A percentile compares a stretch with the other conserved stretches of the same genome.
Conservation (phyloP, 768 basidiomycete species). For the Thelephora ganbajun region DNA sequence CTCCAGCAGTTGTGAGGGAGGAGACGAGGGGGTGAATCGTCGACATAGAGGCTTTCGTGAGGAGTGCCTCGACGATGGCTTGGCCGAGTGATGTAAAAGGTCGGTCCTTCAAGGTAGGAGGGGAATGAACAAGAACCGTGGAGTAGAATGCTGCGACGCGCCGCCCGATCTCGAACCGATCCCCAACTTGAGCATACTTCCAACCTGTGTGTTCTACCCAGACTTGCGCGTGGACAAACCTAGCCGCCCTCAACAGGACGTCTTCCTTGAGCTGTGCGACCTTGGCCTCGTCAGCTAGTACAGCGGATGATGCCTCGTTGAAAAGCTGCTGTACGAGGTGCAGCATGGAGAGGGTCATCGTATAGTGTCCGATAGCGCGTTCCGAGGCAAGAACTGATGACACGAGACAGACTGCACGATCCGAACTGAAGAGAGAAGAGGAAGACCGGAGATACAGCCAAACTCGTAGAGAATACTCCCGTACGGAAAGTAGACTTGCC, state of each 20-base stretch:
- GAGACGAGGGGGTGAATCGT: slow-evolving; percentile 73
- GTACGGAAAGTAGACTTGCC: slow-evolving; percentile 59
- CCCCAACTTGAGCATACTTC: slow-evolving; percentile 73
- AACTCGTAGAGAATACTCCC: slow-evolving; percentile 65
- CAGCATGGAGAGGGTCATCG: slow-evolving; percentile 70
- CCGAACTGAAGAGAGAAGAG: slow-evolving; percentile 58
- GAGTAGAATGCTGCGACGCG: slow-evolving; percentile 54
- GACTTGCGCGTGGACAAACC: slow-evolving; percentile 74
- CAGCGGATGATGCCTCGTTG: slow-evolving; percentile 51
- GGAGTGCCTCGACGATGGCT: slow-evolving; percentile 52
- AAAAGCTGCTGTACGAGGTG: slow-evolving; percentile 66
- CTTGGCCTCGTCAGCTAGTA: slow-evolving; percentile 39
- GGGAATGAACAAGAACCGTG: slow-evolving; percentile 48
- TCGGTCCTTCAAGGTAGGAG: slow-evolving; percentile 35
- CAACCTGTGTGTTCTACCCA: slow-evolving; percentile 81
- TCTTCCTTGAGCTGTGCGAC: slow-evolving; percentile 71
- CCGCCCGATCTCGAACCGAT: slow-evolving; percentile 72
- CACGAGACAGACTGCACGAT: slow-evolving; percentile 38
- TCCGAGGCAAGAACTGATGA: slow-evolving; percentile 58
- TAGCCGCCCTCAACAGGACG: slow-evolving; percentile 62
- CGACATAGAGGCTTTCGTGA: slow-evolving; percentile 64
- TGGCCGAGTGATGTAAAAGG: slow-evolving; percentile 51
- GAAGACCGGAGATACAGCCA: slow-evolving; percentile 85
- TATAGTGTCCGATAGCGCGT: slow-evolving; percentile 59
- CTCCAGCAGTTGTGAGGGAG: slow-evolving; percentile 46